Base-by-base conservation (phyloP, 2,329 filamentous ascomycete species). In the Aspergillus sp. region DNA sequence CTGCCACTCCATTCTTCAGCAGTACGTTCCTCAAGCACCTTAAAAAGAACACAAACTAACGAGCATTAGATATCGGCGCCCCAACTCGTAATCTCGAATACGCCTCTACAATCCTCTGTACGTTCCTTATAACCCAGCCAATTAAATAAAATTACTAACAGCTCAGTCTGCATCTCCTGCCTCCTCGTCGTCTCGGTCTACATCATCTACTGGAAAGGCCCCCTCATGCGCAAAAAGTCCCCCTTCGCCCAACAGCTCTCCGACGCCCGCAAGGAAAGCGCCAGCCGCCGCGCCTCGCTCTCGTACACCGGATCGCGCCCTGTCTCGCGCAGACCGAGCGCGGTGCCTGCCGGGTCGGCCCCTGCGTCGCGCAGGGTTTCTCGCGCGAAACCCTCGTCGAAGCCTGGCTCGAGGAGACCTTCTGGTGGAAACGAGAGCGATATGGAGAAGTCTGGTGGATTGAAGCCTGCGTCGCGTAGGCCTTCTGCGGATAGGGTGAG, bases 161-260 rank as follows among this genome's bases (percentile, higher is more conserved):
- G 42, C 47, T 9, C 54, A 71, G 73, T 84, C 66, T 80, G 77
- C 62, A 85, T 89, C 51, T 82, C 87, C 0, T 77, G 85, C 49
- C 62, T 87, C 1, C 79, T 90, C 1, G 85, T 88, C 6, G 63
- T 81, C 17, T 84, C 85, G 0, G 85, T 89, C 6, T 89, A 89
- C 59, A 76, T 84, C 47, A 86, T 89, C 60, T 89, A 89, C 76
- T 86, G 80, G 78, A 82, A 84, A 54, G 87, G 87, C 0, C 85
- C 85, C 0, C 60, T 61, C 0, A 78, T 90, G 15, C 83, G 87
- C 39, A 80, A 81, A 57, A 74, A 81, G 2, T 89, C 86, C 11
- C 81, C 83, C 0, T 89, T 89, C 63, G 87, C 87, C 0, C 85
- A 89, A 72, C 81, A 81, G 39, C 74, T 90, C 3, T 83, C 83